A percentile compares a stretch with the other conserved stretches of the same genome.
These are phyloP conservation scores for Drechslerella dactyloides DNA, from an alignment of 2,329 filamentous ascomycete species.

Conservation along the genomic window DNA sequence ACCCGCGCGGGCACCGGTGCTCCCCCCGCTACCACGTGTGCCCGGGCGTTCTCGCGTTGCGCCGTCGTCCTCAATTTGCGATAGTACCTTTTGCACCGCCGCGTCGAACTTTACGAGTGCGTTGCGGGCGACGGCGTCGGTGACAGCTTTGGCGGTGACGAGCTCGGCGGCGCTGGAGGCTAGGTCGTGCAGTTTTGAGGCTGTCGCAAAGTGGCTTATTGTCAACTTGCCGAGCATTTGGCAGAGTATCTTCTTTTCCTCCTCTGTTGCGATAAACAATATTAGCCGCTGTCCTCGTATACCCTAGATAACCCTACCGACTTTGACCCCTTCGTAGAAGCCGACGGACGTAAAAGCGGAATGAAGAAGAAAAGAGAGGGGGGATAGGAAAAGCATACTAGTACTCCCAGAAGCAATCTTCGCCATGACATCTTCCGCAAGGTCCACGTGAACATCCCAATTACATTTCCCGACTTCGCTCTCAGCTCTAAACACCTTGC, in stretches of 20 bases:
- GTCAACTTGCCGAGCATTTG: conserved; percentile 82
- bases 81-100: conserved; percentile 71
- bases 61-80: conserved; percentile 59
- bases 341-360: background rate
- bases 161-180: conserved; percentile 68
- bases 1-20: conserved; percentile 59
- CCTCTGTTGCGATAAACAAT: conserved; percentile 63
- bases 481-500: conserved; percentile 72
- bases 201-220: conserved; percentile 71
- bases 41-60: conserved; percentile 56
- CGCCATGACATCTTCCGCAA: conserved; percentile 79
- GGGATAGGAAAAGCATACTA: conserved; percentile 64
- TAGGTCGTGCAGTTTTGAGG: conserved; percentile 66
- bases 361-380: background rate
- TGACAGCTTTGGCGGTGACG: conserved; percentile 68
- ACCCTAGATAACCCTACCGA: too few species aligned
- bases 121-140: conserved; percentile 69
- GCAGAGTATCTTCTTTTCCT: conserved; percentile 83
- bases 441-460: conserved; percentile 78
- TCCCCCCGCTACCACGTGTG: conserved; percentile 58
- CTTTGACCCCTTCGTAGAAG: too few species aligned
- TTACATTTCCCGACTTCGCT: conserved; percentile 67
- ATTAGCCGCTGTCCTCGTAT: conserved; percentile 1
- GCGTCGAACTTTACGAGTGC: conserved; percentile 73
- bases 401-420: conserved; percentile 69